Evolutionary conservation across 257 asterid genomes (phyloP).

Genomic region (Rhazya stricta): DNA sequence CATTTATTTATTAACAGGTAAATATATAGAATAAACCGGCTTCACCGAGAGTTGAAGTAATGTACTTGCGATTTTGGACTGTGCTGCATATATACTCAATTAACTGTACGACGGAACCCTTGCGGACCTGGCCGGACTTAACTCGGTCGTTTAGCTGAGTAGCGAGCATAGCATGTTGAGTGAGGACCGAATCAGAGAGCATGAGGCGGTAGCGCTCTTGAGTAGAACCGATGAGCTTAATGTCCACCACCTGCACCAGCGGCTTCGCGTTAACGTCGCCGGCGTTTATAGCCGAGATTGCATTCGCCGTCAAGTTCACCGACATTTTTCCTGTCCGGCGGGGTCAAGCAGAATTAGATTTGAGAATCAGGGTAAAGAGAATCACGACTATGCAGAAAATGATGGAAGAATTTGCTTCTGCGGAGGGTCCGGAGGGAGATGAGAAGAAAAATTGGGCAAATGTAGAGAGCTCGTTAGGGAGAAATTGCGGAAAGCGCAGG

Average conservation of each 20-base stretch:
- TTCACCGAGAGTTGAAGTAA: background rate
- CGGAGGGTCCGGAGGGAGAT: background rate
- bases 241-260: constrained; percentile 84
- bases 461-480: background rate
- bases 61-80: constrained; percentile 75
- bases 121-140: constrained; percentile 55
- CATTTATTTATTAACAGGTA: background rate
- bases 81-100: constrained; percentile 73
- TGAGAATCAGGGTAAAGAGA: constrained; percentile 13
- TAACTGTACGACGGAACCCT: constrained; percentile 87
- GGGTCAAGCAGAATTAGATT: background rate
- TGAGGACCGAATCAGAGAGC: constrained; percentile 63
- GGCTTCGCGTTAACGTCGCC: constrained; percentile 92
- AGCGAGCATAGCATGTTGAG: constrained; percentile 91
- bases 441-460: background rate
- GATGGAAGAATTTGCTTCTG: background rate
- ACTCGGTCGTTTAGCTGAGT: constrained; percentile 83
- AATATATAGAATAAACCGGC: background rate
- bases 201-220: constrained; percentile 78
- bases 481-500: background rate
- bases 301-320: constrained; percentile 66
- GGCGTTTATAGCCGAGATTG: constrained; percentile 60
- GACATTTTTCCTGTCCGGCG: constrained; percentile 32
- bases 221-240: constrained; percentile 59
- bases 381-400: background rate